These are phyloP conservation scores for Epichloe aotearoae DNA, from an alignment of 2,329 filamentous ascomycete species.

Conservation along the genomic window DNA sequence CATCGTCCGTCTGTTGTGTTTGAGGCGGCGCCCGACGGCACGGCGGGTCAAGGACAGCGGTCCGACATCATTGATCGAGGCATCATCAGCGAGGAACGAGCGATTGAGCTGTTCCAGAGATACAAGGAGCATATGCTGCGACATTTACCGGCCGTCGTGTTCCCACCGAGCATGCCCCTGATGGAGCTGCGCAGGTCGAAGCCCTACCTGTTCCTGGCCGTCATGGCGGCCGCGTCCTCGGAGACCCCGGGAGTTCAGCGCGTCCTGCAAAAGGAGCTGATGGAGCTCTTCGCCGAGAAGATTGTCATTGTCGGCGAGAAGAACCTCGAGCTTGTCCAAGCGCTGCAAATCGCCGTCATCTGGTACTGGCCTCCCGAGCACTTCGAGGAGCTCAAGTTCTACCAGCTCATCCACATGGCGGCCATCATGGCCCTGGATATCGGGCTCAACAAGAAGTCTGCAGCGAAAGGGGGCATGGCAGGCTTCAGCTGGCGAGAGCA, in stretches of 20 bases:
- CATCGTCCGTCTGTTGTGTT: background rate
- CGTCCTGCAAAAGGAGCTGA: constrained; percentile 52
- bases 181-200: constrained; percentile 43
- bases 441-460: constrained; percentile 45
- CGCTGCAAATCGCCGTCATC: constrained; percentile 59
- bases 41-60: constrained; percentile 1
- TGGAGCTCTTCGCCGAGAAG: constrained; percentile 60
- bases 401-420: constrained; percentile 71
- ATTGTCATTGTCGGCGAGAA: constrained; percentile 67
- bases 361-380: constrained; percentile 80
- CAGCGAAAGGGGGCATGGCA: constrained; percentile 10
- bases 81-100: constrained; percentile 41
- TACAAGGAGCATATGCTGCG: constrained; percentile 47
- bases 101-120: constrained; percentile 39
- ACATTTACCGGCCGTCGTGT: constrained; percentile 50
- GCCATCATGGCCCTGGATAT: constrained; percentile 75
- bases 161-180: constrained; percentile 39
- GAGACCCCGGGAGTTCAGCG: constrained; percentile 44
- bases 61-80: constrained; percentile 47
- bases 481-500: constrained; percentile 23
- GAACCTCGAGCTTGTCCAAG: constrained; percentile 70
- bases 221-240: constrained; percentile 53
- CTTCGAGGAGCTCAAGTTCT: constrained; percentile 80
- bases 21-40: background rate
- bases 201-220: constrained; percentile 56